A percentile compares a stretch with the other conserved stretches of the same genome.
Evolutionary conservation across 768 basidiomycete genomes (phyloP).

Genomic region (Boletus rufocinnamomeus): DNA sequence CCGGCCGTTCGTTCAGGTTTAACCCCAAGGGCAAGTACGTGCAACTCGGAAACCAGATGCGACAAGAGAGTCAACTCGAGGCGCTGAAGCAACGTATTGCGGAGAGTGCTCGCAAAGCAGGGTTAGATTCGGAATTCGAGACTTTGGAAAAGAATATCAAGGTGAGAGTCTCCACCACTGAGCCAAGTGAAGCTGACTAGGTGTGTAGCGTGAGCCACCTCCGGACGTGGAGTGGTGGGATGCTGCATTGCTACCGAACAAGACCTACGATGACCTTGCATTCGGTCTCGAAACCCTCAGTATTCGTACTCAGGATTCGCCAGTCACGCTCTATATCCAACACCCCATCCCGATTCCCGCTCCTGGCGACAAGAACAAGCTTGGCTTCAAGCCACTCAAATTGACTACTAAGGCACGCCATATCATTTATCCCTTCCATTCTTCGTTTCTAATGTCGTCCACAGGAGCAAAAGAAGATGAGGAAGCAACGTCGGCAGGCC

Average conservation of each 20-base stretch:
- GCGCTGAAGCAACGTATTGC: constrained; percentile 91
- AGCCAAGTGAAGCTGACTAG: constrained; percentile 1
- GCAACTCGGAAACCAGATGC: constrained; percentile 66
- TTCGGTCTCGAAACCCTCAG: constrained; percentile 58
- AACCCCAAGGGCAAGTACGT: constrained; percentile 93
- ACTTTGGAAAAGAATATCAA: constrained; percentile 88
- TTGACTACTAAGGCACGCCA: constrained; percentile 77
- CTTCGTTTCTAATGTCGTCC: constrained; percentile 4
- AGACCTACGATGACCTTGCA: constrained; percentile 75
- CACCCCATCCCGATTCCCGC: constrained; percentile 97
- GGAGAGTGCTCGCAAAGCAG: constrained; percentile 90
- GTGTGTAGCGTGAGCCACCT: constrained; percentile 73
- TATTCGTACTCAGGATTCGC: constrained; percentile 66
- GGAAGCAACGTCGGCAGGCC: constrained; percentile 83
- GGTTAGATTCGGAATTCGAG: constrained; percentile 90
- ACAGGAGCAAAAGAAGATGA: constrained; percentile 94
- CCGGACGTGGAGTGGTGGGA: constrained; percentile 99
- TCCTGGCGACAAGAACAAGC: constrained; percentile 81
- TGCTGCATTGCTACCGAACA: constrained; percentile 74
- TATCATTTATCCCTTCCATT: not conserved
- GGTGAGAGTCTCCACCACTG: constrained; percentile 43
- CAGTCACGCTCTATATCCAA: constrained; percentile 89
- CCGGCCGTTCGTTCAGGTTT: constrained; percentile 75
- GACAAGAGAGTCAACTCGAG: constrained; percentile 81
- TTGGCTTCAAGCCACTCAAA: constrained; percentile 81